Conservation (phyloP, 257 asterid genomes). For the Henckelia pumila region DNA sequence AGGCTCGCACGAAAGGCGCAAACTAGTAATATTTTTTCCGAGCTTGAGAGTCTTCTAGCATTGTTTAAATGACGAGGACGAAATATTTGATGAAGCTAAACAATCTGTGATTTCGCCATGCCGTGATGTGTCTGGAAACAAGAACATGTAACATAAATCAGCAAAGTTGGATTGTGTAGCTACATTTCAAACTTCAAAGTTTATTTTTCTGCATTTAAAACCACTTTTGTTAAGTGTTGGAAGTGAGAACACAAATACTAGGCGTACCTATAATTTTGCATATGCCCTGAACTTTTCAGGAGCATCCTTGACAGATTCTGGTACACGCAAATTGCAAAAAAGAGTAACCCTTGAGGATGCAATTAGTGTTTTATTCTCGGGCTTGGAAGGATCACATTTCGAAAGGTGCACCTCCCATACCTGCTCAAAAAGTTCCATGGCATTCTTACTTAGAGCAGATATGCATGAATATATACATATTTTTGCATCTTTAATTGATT, state of each 20-base stretch:
- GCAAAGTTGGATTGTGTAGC: not conserved
- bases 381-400: constrained; percentile 39
- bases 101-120: not conserved
- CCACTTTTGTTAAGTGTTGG: not conserved
- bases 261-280: constrained; percentile 46
- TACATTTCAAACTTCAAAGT: too few species aligned
- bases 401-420: constrained; percentile 76
- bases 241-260: not conserved
- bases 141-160: not conserved
- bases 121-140: not conserved
- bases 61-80: not conserved
- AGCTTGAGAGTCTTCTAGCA: not conserved
- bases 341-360: constrained; percentile 79
- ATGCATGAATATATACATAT: not conserved
- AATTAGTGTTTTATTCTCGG: constrained; percentile 39
- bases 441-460: not conserved
- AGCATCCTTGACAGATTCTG: constrained; percentile 51
- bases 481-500: not conserved
- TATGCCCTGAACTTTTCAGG: constrained; percentile 46
- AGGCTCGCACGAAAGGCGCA: not conserved
- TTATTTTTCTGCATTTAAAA: not conserved
- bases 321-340: constrained; percentile 62
- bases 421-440: constrained; percentile 21
- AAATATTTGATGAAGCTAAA: not conserved
- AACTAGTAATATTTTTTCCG: not conserved